Percentiles rank a stretch among this genome's conserved stretches.
phyloP scores from a whole-genome alignment of 192 early-diverging fungal genomes.

The Backusella tuberculispora region DNA sequence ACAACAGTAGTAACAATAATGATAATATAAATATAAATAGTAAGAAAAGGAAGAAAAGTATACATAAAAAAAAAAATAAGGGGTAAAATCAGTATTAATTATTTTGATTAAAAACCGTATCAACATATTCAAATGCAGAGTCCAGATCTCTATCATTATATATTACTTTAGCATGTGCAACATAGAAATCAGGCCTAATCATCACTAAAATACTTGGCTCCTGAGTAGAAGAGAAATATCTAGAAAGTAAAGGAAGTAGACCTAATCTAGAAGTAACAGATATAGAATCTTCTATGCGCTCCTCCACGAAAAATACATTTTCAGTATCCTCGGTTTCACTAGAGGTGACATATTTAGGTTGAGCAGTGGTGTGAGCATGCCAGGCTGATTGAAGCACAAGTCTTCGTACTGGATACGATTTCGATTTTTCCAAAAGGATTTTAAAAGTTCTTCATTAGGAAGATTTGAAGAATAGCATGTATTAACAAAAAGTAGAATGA shows the following conservation, averaged over 20 bases:
- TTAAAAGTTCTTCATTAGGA: background rate
- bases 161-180: slow-evolving; percentile 11
- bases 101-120: background rate
- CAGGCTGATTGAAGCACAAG: slow-evolving; percentile 3
- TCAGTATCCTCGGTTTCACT: too few species aligned
- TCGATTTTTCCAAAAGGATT: background rate
- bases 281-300: background rate
- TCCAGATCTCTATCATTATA: background rate
- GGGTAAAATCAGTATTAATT: too few species aligned
- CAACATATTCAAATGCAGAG: background rate
- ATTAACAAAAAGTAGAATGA: background rate
- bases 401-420: background rate
- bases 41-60: too few species aligned
- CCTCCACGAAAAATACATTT: background rate
- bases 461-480: background rate
- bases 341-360: background rate
- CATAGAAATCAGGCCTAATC: slow-evolving; percentile 37
- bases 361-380: background rate
- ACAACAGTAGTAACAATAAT: too few species aligned
- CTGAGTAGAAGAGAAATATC: background rate
- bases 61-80: too few species aligned
- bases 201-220: slow-evolving; percentile 18
- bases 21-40: too few species aligned
- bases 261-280: slow-evolving; percentile 17
- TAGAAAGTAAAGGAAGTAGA: background rate